Evolutionary conservation across 1,284 basidiomycete species (phyloP), one percentile per base, ranked within the genome.

Genomic region (Entoloma clypeatum): DNA sequence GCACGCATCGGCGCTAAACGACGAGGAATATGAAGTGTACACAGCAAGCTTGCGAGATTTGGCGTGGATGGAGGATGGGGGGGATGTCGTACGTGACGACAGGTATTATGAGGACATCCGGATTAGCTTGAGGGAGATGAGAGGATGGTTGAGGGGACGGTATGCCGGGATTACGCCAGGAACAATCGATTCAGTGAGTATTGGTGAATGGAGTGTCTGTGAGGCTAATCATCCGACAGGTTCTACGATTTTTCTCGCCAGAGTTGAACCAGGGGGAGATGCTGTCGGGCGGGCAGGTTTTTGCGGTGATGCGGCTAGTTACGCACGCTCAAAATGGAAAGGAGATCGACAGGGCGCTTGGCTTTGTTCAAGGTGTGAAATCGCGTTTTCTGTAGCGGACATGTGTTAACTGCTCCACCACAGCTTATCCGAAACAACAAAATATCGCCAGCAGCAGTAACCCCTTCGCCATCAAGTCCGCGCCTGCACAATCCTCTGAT

Each of bases 81-180:
- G 43, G 7, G 51, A 51, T 14, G 34, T 43, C 14, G 21, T 34
- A 13, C 53, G 61, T 27, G 64, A 71, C 48, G 75, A 77, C 54
- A 60, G 59, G 1, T 69, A 70, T 52, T 78, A 74, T 52, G 79
- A 80, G 45, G 57, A 60, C 25, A 66, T 74, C 42, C 51, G 57
- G 6, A 62, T 86, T 21, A 72, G 76, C 32, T 69, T 77, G 14
- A 72, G 84, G 24, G 85, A 87, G 56, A 77, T 71, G 4, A 66
- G 85, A 26, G 85, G 82, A 7, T 88, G 85, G 85, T 62, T 88
- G 43, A 65, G 81, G 30, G 85, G 85, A 9, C 68, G 83, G 47
- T 86, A 83, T 55, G 62, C 73, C 6, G 63, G 73, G 51, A 55
- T 84, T 3, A 54, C 68, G 7, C 66, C 70, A 1, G 50, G 62